A percentile compares a stretch with the other conserved stretches of the same genome.
phyloP scores from a whole-genome alignment of 2,329 filamentous ascomycete genomes.

The Sporothrix protearum region DNA sequence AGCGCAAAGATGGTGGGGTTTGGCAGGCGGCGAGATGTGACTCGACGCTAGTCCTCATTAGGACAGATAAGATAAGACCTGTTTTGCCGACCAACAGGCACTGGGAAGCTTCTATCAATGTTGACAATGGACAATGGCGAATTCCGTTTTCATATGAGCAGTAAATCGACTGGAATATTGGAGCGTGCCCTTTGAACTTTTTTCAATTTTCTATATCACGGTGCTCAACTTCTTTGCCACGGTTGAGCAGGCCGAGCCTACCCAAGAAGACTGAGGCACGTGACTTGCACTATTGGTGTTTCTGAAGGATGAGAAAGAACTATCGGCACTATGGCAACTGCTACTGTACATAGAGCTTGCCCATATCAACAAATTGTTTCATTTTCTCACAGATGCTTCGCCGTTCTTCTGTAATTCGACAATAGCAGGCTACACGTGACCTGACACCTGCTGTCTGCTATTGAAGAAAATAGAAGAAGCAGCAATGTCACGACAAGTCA shows the following conservation, averaged over 20 bases:
- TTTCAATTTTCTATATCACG: not conserved
- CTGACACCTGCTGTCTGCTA: too few species aligned
- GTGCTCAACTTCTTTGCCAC: not conserved
- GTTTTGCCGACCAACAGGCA: not conserved
- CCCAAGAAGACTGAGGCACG: not conserved
- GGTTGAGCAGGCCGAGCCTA: not conserved
- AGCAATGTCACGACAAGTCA: too few species aligned
- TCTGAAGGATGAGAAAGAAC: not conserved
- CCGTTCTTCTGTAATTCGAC: too few species aligned
- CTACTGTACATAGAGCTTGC: not conserved
- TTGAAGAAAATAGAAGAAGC: too few species aligned
- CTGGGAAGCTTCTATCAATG: not conserved
- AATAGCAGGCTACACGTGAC: too few species aligned
- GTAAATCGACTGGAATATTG: not conserved
- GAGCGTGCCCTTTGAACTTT: not conserved
- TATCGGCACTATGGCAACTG: not conserved
- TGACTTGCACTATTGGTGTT: not conserved
- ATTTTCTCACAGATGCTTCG: too few species aligned
- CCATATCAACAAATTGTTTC: not conserved
- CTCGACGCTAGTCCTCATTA: slow-evolving; percentile 24
- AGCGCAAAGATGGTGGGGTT: slow-evolving; percentile 28
- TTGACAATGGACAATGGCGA: slow-evolving; percentile 1
- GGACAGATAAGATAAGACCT: slow-evolving; percentile 27
- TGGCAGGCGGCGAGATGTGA: slow-evolving; percentile 20
- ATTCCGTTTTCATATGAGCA: not conserved